Base-by-base conservation (phyloP, 116 monocot species). In the Phalaenopsis hybrid region DNA sequence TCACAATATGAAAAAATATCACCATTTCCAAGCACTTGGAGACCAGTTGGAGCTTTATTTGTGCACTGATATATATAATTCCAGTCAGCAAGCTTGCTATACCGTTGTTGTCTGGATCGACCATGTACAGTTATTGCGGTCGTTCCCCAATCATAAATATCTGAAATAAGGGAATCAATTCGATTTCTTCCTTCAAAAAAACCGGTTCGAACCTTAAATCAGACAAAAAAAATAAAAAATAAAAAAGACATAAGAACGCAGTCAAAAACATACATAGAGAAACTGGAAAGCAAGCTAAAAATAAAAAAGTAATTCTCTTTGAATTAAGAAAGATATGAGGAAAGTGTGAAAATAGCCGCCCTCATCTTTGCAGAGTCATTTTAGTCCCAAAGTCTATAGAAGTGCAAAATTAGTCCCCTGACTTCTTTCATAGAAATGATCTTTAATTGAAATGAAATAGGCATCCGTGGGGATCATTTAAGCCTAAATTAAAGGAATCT, bases 41-140 rank as follows among this genome's bases (percentile, higher is more conserved):
- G 81, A 55, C 44, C 68, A 21, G 83, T 81, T 33, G 96, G 89
- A 67, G 92, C 89, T 72, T 94, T 94, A 44, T 61, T 81, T 48
- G 89, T 88, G 80, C 96, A 97, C 52, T 88, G 80, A 67, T 89
- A 86, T 21, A 97, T 92, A 83, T 97, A 97, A 78, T 97, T 92
- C 96, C 96, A 97, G 76, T 94, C 94, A 81, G 96, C 89, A 82
- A 90, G 87, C 79, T 94, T 97, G 82, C 94, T 97, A 70, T 97
- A 97, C 31, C 94, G 91, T 80, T 97, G 96, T 81, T 94, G 94
- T 20, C 96, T 89, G 78, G 96, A 94, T 77, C 96, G 81, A 25
- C 96, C 96, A 84, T 97, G 96, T 76, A 97, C 85, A 8, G 96
- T 94, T 78, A 97, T 2, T 44, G 94, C 94, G 84, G 58, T 84